Conservation (phyloP, 495 filamentous ascomycete genomes). For the Parathielavia appendiculata region DNA sequence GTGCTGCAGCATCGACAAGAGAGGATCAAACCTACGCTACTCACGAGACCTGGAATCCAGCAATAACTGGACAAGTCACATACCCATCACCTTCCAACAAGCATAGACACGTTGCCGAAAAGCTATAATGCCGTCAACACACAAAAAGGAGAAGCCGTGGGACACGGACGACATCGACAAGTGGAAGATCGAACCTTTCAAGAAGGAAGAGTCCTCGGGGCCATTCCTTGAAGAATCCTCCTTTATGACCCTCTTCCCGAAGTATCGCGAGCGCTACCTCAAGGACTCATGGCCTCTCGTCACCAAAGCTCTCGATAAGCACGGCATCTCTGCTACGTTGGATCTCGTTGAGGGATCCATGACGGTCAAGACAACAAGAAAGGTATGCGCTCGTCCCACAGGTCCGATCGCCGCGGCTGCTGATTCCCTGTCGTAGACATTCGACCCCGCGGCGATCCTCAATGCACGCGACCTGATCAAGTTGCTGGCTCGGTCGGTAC, state of each 20-base stretch:
- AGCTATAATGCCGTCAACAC: constrained; percentile 76
- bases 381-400: constrained; percentile 15
- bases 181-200: constrained; percentile 91
- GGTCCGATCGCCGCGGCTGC: background rate
- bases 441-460: constrained; percentile 87
- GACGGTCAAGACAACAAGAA: constrained; percentile 87
- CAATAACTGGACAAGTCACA: background rate
- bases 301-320: constrained; percentile 74
- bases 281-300: constrained; percentile 83
- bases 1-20: background rate
- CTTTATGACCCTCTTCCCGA: constrained; percentile 89
- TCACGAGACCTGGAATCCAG: background rate
- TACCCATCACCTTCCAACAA: background rate
- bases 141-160: constrained; percentile 95
- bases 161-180: constrained; percentile 97
- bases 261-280: constrained; percentile 94
- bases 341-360: constrained; percentile 95
- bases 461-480: constrained; percentile 94
- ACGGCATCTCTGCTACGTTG: constrained; percentile 78
- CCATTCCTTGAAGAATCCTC: constrained; percentile 84
- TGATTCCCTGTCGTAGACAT: constrained; percentile 55
- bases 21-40: background rate
- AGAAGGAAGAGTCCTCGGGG: constrained; percentile 76
- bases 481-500: constrained; percentile 84
- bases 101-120: background rate